Evolutionary conservation across 805 yeast species (phyloP), one percentile per base, ranked within the genome.

Genomic region (Ogataea allantospora): DNA sequence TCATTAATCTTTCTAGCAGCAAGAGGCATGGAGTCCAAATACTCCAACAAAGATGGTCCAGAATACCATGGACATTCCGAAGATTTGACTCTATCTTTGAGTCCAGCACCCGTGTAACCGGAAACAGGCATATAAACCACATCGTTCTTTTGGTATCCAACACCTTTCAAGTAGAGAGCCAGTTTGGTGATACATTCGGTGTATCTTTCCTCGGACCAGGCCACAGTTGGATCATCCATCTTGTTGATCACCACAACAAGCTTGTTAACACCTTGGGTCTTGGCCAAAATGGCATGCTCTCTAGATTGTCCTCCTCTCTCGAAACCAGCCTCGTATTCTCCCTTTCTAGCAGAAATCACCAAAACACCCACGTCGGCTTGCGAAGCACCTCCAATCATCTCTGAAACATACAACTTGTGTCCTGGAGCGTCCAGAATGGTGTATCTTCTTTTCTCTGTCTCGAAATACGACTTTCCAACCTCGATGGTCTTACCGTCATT

Each of bases 341-440:
- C 99, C 68, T 89, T 88, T 75, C 99, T 85, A 31, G 98, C 98
- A 47, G 96, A 86, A 54, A 93, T 93, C 33, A 93, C 99, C 57
- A 93, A 76, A 50, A 93, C 79, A 69, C 99, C 99, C 42, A 91
- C 93, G 70, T 93, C 99, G 23, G 99, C 99, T 71, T 93, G 99
- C 30, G 98, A 89, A 13, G 99, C 99, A 66, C 99, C 99, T 57
- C 98, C 98, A 73, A 93, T 93, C 99, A 93, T 93, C 66, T 88
- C 95, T 39, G 97, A 88, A 47, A 93, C 97, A 62, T 93, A 93
- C 88, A 93, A 84, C 71, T 93, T 93, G 74, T 93, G 99, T 35
- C 99, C 99, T 50, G 99, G 99, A 7, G 99, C 99, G 66, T 93
- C 99, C 63, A 93, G 78, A 53, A 93, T 88, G 29, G 99, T 91